These are phyloP conservation scores for Globisporangium perplexum DNA, from an alignment of 352 stramenopile species.

Conservation along the genomic window DNA sequence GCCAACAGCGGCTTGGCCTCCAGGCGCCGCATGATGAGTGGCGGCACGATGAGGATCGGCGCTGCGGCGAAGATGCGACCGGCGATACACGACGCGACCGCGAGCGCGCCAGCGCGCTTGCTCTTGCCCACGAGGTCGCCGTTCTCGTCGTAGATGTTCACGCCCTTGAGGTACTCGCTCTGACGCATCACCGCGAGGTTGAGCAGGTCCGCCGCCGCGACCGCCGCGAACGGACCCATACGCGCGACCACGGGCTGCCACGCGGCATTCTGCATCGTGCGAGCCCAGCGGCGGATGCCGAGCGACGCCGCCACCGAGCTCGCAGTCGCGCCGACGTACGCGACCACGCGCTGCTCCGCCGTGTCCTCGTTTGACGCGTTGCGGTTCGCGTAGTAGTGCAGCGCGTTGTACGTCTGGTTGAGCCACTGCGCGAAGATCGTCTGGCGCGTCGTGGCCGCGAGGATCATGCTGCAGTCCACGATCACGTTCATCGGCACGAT, in stretches of 20 bases:
- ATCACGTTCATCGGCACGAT: conserved; percentile 85
- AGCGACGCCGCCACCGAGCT: conserved; percentile 74
- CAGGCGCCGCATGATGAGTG: conserved; percentile 49
- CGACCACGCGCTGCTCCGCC: conserved; percentile 49
- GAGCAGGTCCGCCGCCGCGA: conserved; percentile 78
- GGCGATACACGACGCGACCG: conserved; percentile 67
- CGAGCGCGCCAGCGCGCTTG: conserved; percentile 60
- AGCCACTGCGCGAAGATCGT: conserved; percentile 82
- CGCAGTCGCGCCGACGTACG: conserved; percentile 69
- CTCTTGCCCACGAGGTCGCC: conserved; percentile 75
- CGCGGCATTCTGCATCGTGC: conserved; percentile 32
- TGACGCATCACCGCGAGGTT: conserved; percentile 85
- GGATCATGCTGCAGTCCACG: conserved; percentile 78
- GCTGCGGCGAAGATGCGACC: conserved; percentile 76
- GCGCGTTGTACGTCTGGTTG: conserved; percentile 88
- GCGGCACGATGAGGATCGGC: conserved; percentile 74
- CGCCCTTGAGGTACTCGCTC: conserved; percentile 75
- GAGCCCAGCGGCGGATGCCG: conserved; percentile 51
- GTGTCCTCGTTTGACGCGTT: conserved; percentile 84
- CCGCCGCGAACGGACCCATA: conserved; percentile 72
- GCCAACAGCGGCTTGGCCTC: conserved; percentile 39
- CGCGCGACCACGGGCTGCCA: conserved; percentile 51
- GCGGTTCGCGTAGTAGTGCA: conserved; percentile 88
- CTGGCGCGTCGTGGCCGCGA: conserved; percentile 54
- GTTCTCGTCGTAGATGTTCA: conserved; percentile 80